These are phyloP conservation scores for Pythium phragmitis DNA, from an alignment of 352 stramenopile species.

Conservation along the genomic window DNA sequence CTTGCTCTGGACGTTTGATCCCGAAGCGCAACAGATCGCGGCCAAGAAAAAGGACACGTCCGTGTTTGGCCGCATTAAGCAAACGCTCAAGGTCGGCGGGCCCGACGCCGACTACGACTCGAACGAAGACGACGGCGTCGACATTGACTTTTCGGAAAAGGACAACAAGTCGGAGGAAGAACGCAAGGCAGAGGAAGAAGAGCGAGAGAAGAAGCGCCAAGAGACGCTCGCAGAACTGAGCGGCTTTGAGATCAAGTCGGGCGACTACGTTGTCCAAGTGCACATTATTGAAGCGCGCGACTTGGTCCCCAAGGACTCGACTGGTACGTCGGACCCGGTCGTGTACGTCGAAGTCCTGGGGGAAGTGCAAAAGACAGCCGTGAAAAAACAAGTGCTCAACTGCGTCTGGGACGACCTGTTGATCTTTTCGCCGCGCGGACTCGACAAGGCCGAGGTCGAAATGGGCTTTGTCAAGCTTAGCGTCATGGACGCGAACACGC, in stretches of 20 bases:
- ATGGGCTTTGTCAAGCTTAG: conserved; percentile 79
- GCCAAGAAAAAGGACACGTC: conserved; percentile 72
- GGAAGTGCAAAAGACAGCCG: conserved; percentile 79
- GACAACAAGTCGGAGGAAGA: conserved; percentile 63
- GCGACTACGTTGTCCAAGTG: conserved; percentile 88
- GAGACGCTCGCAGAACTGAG: conserved; percentile 76
- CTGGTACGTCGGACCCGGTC: conserved; percentile 89
- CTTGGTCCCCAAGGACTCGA: conserved; percentile 84
- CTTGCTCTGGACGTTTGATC: conserved; percentile 58
- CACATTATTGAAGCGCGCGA: conserved; percentile 90
- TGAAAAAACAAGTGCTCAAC: conserved; percentile 86
- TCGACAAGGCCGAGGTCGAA: conserved; percentile 84
- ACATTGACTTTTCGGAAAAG: conserved; percentile 51
- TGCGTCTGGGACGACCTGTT: conserved; percentile 86
- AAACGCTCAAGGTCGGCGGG: conserved; percentile 42
- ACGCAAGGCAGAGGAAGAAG: conserved; percentile 67
- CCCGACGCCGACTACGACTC: conserved; percentile 78
- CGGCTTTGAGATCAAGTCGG: conserved; percentile 83
- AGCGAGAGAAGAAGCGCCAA: conserved; percentile 68
- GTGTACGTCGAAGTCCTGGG: conserved; percentile 88
- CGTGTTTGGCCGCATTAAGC: conserved; percentile 44
- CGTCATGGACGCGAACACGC: conserved; percentile 86
- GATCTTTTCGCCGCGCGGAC: conserved; percentile 72
- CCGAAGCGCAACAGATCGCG: conserved; percentile 53
- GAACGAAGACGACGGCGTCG: conserved; percentile 65